phyloP scores from a whole-genome alignment of 768 basidiomycete genomes.

The Leccinum broughii region DNA sequence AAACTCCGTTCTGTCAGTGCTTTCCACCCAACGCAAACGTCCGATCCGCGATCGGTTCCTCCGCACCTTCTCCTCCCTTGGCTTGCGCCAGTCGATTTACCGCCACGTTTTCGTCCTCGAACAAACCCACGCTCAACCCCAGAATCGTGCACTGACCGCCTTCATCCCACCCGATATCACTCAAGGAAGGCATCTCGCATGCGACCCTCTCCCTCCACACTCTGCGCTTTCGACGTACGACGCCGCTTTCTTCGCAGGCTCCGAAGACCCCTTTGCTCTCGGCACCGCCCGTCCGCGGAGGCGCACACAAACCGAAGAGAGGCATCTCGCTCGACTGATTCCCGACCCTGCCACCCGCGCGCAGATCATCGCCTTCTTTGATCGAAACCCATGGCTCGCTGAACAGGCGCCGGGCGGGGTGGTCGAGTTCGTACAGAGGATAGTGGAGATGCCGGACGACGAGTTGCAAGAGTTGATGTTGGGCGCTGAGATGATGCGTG shows the following conservation, averaged over 20 bases:
- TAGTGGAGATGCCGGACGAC: conserved; percentile 55
- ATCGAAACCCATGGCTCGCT: conserved; percentile 54
- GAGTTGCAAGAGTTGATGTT: conserved; percentile 62
- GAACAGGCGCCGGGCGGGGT: conserved; percentile 64
- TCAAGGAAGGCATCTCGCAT: conserved; percentile 56
- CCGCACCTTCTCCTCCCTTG: conserved; percentile 40
- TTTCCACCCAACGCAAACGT: conserved; percentile 34
- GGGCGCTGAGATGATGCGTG: conserved; percentile 41
- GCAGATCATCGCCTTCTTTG: conserved; percentile 62
- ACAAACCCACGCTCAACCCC: conserved; percentile 44
- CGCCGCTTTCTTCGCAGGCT: conserved; percentile 68
- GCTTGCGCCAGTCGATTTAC: conserved; percentile 55
- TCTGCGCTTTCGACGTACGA: conserved; percentile 64
- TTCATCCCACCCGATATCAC: conserved; percentile 68
- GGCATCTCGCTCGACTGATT: conserved; percentile 55
- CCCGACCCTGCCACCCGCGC: conserved; percentile 57
- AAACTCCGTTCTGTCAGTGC: conserved; percentile 34
- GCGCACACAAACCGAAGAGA: conserved; percentile 47
- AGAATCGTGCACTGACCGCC: conserved; percentile 51
- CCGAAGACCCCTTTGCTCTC: conserved; percentile 49
- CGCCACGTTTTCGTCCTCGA: conserved; percentile 81
- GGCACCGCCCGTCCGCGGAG: conserved; percentile 33
- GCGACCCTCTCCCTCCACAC: conserved; percentile 84
- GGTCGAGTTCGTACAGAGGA: conserved; percentile 59
- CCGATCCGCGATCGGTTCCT: conserved; percentile 32